These are phyloP conservation scores for Blastobotrys apis DNA, from an alignment of 1,139 yeast genomes.

Conservation along the genomic window DNA sequence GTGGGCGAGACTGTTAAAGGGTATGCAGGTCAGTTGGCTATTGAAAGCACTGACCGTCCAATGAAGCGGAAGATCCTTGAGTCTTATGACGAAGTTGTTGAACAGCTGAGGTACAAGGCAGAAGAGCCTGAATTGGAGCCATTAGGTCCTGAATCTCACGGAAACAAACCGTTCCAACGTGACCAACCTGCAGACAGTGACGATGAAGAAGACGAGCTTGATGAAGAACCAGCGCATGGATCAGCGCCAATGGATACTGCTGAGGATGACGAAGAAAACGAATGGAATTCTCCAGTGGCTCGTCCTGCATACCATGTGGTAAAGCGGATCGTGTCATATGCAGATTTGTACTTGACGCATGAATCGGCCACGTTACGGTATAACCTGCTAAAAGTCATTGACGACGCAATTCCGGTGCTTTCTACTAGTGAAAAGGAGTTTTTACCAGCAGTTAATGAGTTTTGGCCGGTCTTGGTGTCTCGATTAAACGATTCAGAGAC, in stretches of 20 bases:
- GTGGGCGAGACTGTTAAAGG: conserved; percentile 48
- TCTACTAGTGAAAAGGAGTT: conserved; percentile 56
- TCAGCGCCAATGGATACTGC: conserved; percentile 30
- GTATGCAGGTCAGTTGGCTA: conserved; percentile 26
- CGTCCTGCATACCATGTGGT: conserved; percentile 52
- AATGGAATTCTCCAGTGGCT: conserved; percentile 67
- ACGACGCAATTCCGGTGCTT: conserved; percentile 53
- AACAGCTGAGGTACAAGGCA: conserved; percentile 18
- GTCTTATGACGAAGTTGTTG: conserved; percentile 20
- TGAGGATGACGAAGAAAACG: conserved; percentile 31
- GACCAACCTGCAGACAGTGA: conserved; percentile 20
- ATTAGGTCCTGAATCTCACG: conserved; percentile 15
- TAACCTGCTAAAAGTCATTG: conserved; percentile 52
- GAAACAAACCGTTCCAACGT: conserved; percentile 13
- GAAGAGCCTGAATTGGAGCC: conserved; percentile 15
- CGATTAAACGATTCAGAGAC: conserved; percentile 32
- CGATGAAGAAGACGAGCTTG: conserved; percentile 25
- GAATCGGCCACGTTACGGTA: conserved; percentile 54
- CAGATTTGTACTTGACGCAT: conserved; percentile 68
- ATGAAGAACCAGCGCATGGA: conserved; percentile 40
- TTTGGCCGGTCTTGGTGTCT: conserved; percentile 55
- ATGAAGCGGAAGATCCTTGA: not conserved
- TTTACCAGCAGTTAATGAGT: conserved; percentile 61
- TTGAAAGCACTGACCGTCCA: conserved; percentile 9
- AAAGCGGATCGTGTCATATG: conserved; percentile 61